Evolutionary conservation across 2,329 filamentous ascomycete genomes (phyloP).

Genomic region (Herpotrichia juniperi): DNA sequence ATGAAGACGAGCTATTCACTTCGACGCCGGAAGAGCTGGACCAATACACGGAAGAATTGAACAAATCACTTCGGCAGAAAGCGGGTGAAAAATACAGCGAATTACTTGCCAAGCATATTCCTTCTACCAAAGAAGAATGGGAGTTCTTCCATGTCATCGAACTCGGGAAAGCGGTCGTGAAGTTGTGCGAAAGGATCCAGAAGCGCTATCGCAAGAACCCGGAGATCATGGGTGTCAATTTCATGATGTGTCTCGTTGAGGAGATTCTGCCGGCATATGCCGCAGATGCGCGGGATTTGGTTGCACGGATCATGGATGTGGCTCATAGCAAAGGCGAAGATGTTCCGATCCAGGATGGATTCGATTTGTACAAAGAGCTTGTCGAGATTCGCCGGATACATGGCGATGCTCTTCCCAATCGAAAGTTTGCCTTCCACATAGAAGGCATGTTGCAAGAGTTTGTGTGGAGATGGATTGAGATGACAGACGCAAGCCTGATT

Average conservation of each 20-base stretch:
- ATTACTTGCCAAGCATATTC: conserved; percentile 80
- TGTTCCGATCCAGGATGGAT: conserved; percentile 88
- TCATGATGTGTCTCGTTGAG: conserved; percentile 74
- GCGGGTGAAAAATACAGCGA: conserved; percentile 81
- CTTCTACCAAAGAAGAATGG: conserved; percentile 81
- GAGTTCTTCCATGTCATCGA: conserved; percentile 90
- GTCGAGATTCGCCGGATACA: conserved; percentile 85
- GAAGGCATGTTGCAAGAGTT: conserved; percentile 87
- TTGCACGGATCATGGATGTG: conserved; percentile 78
- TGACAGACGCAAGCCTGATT: conserved; percentile 78
- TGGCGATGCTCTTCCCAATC: conserved; percentile 70
- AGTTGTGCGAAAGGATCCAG: conserved; percentile 84
- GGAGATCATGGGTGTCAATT: conserved; percentile 79
- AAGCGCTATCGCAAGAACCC: conserved; percentile 91
- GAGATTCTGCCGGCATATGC: conserved; percentile 90
- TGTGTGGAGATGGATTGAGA: conserved; percentile 92
- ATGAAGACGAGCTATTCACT: conserved; percentile 76
- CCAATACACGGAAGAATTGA: conserved; percentile 73
- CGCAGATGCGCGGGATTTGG: conserved; percentile 83
- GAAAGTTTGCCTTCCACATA: conserved; percentile 84
- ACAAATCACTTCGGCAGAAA: conserved; percentile 73
- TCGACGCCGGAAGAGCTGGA: conserved; percentile 72
- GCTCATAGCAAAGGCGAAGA: conserved; percentile 73
- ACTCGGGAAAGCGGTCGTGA: conserved; percentile 83
- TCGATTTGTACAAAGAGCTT: conserved; percentile 89